phyloP scores from a whole-genome alignment of 140 eudicot genomes.

The Erigeron philadelphicus region DNA sequence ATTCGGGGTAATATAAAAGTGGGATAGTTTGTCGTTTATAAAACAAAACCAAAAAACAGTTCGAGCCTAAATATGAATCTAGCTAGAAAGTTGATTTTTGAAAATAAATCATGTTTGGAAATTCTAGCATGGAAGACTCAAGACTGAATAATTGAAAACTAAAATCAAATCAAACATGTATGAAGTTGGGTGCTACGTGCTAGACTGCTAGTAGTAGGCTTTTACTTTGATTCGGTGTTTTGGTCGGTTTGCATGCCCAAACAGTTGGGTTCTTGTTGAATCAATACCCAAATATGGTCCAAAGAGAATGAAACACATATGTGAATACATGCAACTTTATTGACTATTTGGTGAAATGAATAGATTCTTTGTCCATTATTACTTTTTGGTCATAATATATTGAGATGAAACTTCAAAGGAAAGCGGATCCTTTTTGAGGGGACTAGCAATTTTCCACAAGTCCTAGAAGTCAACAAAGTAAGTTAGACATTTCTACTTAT shows the following conservation, averaged over 20 bases:
- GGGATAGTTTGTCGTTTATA: too few species aligned
- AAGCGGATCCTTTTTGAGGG: neutral
- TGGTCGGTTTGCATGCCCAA: neutral
- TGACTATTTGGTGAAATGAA: neutral
- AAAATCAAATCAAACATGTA: neutral
- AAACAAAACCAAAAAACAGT: too few species aligned
- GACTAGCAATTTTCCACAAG: neutral
- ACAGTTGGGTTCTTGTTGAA: slow-evolving; percentile 1
- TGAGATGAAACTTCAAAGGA: neutral
- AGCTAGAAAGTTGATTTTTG: too few species aligned
- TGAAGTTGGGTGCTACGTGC: neutral
- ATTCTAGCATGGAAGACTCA: too few species aligned
- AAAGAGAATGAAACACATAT: slow-evolving; percentile 16
- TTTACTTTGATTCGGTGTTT: neutral
- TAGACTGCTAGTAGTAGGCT: neutral
- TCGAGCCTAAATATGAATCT: too few species aligned
- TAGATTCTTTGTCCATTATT: neutral
- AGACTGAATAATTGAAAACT: neutral
- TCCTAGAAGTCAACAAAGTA: neutral
- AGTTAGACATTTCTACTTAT: neutral
- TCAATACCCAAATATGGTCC: slow-evolving; percentile 12
- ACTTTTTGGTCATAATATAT: neutral
- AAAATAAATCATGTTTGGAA: too few species aligned
- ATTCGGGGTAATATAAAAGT: too few species aligned
- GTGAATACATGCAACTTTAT: neutral